Conservation (phyloP, 257 asterid genomes). For the Avicennia marina region DNA sequence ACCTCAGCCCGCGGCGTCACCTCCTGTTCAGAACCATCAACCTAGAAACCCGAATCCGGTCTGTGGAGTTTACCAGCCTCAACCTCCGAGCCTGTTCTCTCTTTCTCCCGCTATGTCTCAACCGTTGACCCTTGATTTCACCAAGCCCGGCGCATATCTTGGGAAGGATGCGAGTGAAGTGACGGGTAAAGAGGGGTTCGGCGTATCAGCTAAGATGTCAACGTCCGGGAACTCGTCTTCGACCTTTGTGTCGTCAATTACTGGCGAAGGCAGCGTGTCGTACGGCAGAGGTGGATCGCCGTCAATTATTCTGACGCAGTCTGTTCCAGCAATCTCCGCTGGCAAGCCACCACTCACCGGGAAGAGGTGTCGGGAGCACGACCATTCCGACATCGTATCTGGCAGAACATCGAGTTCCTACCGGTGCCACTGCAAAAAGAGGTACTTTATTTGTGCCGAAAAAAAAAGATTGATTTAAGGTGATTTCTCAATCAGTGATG, state of each 20-base stretch:
- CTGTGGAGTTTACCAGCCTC: conserved; percentile 8
- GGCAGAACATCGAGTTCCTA: conserved; percentile 48
- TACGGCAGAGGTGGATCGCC: conserved; percentile 55
- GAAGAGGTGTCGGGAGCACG: conserved; percentile 70
- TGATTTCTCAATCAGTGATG: no score
- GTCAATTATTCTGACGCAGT: conserved; percentile 26
- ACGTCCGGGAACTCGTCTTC: conserved; percentile 36
- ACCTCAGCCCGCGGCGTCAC: conserved; percentile 20
- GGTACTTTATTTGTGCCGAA: no score
- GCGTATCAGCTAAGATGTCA: conserved; percentile 25
- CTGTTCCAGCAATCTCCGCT: conserved; percentile 38
- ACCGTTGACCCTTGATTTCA: conserved; percentile 50
- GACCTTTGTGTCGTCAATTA: conserved; percentile 52
- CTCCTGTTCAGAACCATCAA: conserved; percentile 17
- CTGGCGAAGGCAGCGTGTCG: conserved; percentile 83
- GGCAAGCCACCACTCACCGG: conserved; percentile 59
- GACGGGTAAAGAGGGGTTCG: conserved; percentile 29
- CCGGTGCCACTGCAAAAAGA: conserved; percentile 75
- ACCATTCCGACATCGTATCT: conserved; percentile 43
- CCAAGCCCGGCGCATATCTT: conserved; percentile 24
- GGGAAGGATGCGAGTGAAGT: conserved; percentile 20
- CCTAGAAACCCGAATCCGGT: conserved; percentile 18
- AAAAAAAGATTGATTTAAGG: no score
- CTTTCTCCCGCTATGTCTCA: conserved; percentile 20
- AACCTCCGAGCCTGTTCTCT: conserved; percentile 35